These are phyloP conservation scores for Azolla pinnata DNA, from an alignment of 75 land plant species.

Conservation along the genomic window DNA sequence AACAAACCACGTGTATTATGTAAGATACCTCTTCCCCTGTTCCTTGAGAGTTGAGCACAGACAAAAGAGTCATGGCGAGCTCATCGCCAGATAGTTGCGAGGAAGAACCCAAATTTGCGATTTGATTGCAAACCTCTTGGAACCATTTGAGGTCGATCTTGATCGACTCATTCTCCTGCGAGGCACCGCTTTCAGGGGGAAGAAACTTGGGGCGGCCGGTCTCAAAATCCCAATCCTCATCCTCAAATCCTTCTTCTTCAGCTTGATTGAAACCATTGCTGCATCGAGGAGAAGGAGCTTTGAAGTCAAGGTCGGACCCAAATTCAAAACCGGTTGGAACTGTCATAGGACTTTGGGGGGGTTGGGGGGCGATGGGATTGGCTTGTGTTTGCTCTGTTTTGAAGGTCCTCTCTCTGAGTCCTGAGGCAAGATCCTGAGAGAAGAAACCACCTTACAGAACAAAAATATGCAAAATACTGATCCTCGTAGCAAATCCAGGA, in stretches of 20 bases:
- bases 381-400: too few species aligned
- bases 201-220: neutral
- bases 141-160: constrained; percentile 60
- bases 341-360: too few species aligned
- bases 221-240: constrained; percentile 26
- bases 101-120: constrained; percentile 24
- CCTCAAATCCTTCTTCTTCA: constrained; percentile 19
- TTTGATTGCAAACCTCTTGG: constrained; percentile 48
- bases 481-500: too few species aligned
- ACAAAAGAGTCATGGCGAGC: constrained; percentile 69
- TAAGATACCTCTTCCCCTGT: constrained; percentile 83
- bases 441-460: too few species aligned
- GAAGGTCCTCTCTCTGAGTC: too few species aligned
- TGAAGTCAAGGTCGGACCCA: constrained; percentile 57
- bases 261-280: constrained; percentile 11
- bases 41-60: constrained; percentile 61
- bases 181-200: neutral
- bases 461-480: too few species aligned
- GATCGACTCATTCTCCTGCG: constrained; percentile 12
- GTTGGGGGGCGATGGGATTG: too few species aligned
- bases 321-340: too few species aligned
- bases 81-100: constrained; percentile 80
- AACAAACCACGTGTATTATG: too few species aligned
- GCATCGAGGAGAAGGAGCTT: constrained; percentile 36
- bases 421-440: too few species aligned